Base-by-base conservation (phyloP, 345 rosid genomes). In the Citrus maxima region DNA sequence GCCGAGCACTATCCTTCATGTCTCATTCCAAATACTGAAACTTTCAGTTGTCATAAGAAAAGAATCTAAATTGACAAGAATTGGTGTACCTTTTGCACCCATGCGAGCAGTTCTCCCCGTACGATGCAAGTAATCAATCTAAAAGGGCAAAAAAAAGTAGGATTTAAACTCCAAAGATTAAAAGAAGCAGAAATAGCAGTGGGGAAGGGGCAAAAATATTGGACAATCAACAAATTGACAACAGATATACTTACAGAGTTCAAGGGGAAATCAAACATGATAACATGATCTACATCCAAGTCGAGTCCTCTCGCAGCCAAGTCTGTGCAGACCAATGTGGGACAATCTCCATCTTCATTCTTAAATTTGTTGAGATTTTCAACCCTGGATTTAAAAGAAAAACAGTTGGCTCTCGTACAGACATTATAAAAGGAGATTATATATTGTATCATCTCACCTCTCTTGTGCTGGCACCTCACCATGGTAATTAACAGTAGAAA, bases 71-170 rank as follows among this genome's bases (percentile, higher is more conserved):
- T 62, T 25, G 71, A 51, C 9, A 46, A 46, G 28, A 76, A 80
- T 34, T 67, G 24, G 32, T 86, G 64, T 79, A 95, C 98, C 98
- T 92, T 95, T 92, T 70, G 98, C 99, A 67, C 99, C 98, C 99
- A 95, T 95, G 3, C 96, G 93, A 78, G 99, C 98, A 75, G 97
- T 95, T 91, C 98, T 89, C 60, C 98, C 99, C 0, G 96, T 92
- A 67, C 97, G 97, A 86, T 93, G 99, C 83, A 95, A 94, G 92
- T 93, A 95, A 82, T 95, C 99, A 59, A 95, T 89, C 98, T 95
- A 85, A 56, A 74, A 79, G 10, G 69, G 64, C 71, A 73, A 71
- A 67, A 51, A 73, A 61, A 67, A 49, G 60, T 69, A 63, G 72
- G 73, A 70, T 66, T 59, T 35, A 21, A 72, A 60, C 27, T 25